Evolutionary conservation across 2,329 filamentous ascomycete genomes (phyloP).

Genomic region (Tolypocladium nubicola): DNA sequence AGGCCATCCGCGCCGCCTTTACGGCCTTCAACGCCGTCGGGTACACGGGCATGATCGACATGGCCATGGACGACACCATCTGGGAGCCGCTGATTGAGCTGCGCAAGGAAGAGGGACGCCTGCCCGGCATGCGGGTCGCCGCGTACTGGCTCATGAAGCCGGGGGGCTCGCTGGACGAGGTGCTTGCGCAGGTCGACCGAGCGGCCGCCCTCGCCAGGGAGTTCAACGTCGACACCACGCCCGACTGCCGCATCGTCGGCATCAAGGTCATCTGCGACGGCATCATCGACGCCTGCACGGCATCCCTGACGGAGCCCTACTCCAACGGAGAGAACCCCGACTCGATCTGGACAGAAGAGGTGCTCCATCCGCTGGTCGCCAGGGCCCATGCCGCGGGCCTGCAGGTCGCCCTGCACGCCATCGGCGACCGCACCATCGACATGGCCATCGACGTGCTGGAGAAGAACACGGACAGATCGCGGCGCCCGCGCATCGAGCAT

Average conservation of each 20-base stretch:
- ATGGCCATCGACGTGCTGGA: slow-evolving; percentile 47
- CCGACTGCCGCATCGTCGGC: slow-evolving; percentile 40
- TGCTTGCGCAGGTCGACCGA: slow-evolving; percentile 36
- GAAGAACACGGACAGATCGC: slow-evolving; percentile 27
- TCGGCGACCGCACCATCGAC: slow-evolving; percentile 48
- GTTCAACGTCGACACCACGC: slow-evolving; percentile 23
- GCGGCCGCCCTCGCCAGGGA: slow-evolving; percentile 31
- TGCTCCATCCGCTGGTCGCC: slow-evolving; percentile 41
- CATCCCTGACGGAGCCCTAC: slow-evolving; percentile 49
- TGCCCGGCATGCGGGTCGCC: slow-evolving; percentile 31
- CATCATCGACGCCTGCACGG: slow-evolving; percentile 55
- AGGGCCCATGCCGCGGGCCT: slow-evolving; percentile 42
- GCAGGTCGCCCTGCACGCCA: slow-evolving; percentile 55
- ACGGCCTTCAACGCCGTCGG: slow-evolving; percentile 38
- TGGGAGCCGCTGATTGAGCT: slow-evolving; percentile 41
- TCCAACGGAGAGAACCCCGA: slow-evolving; percentile 33
- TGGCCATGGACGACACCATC: slow-evolving; percentile 50
- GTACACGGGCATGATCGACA: slow-evolving; percentile 46
- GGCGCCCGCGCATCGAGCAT: slow-evolving; percentile 54
- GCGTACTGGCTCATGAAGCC: slow-evolving; percentile 49
- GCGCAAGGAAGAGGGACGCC: slow-evolving; percentile 18
- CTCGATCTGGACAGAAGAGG: slow-evolving; percentile 42
- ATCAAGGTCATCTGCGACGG: slow-evolving; percentile 58
- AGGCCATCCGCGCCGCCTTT: slow-evolving; percentile 36
- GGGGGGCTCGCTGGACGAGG: slow-evolving; percentile 24